Percentiles rank a stretch among this genome's conserved stretches.
These are phyloP conservation scores for Boletus coccyginus DNA, from an alignment of 768 basidiomycete genomes.

Conservation along the genomic window DNA sequence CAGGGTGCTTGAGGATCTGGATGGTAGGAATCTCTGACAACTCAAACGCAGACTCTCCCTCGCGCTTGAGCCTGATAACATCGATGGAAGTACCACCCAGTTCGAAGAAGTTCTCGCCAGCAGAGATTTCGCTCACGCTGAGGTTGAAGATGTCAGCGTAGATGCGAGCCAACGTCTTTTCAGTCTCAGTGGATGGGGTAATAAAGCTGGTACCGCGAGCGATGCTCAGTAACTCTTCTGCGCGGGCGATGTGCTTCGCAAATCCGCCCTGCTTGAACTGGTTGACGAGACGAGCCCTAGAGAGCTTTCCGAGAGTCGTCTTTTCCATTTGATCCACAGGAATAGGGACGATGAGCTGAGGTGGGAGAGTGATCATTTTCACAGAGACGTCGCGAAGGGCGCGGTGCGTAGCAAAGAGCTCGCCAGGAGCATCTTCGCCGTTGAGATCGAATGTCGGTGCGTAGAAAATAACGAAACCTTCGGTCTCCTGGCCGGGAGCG, in stretches of 20 bases:
- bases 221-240: constrained; percentile 24
- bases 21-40: constrained; percentile 37
- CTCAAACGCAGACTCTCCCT: constrained; percentile 27
- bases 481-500: constrained; percentile 37
- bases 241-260: constrained; percentile 26
- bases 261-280: constrained; percentile 37
- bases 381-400: constrained; percentile 30
- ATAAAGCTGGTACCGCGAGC: constrained; percentile 25
- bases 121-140: constrained; percentile 20
- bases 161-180: constrained; percentile 29
- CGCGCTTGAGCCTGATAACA: constrained; percentile 30
- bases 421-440: constrained; percentile 22
- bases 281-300: constrained; percentile 34
- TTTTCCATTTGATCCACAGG: constrained; percentile 37
- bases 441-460: constrained; percentile 29
- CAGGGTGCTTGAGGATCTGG: constrained; percentile 36
- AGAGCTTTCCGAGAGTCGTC: constrained; percentile 47
- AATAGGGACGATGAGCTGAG: constrained; percentile 39
- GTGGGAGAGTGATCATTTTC: constrained; percentile 34
- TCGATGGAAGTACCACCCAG: constrained; percentile 43
- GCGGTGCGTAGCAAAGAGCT: constrained; percentile 27
- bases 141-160: constrained; percentile 34
- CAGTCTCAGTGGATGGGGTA: constrained; percentile 21
- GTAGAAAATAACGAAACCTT: constrained; percentile 44
- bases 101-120: constrained; percentile 39